phyloP scores from a whole-genome alignment of 257 asterid genomes.

The Penstemon davidsonii region DNA sequence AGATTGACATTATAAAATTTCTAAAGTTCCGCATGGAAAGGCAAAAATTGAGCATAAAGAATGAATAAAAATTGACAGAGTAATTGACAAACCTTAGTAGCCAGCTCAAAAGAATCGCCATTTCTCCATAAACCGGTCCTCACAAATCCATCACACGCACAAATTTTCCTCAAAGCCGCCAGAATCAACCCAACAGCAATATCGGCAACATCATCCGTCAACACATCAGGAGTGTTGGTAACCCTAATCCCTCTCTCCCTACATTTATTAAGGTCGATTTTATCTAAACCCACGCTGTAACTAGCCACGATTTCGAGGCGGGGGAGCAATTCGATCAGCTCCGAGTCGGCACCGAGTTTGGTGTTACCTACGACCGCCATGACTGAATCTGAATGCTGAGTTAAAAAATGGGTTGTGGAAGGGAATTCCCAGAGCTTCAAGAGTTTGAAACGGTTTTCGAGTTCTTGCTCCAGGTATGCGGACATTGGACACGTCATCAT shows the following conservation, averaged over 20 bases:
- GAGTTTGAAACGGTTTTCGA: slow-evolving; percentile 63
- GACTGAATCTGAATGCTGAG: slow-evolving; percentile 40
- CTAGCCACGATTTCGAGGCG: slow-evolving; percentile 73
- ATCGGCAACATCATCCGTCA: slow-evolving; percentile 80
- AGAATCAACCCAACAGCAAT: slow-evolving; percentile 53
- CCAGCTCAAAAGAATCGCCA: slow-evolving; percentile 39
- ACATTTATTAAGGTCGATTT: slow-evolving; percentile 63
- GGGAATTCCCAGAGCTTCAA: slow-evolving; percentile 50
- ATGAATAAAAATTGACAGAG: not conserved
- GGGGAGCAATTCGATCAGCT: slow-evolving; percentile 52
- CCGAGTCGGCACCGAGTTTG: slow-evolving; percentile 49
- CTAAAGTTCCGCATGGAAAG: too few relatives aligned
- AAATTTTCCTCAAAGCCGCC: slow-evolving; percentile 53
- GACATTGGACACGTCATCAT: slow-evolving; percentile 60
- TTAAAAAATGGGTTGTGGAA: not conserved
- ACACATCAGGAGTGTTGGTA: slow-evolving; percentile 85
- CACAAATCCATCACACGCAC: slow-evolving; percentile 51
- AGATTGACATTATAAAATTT: too few relatives aligned
- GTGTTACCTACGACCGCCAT: slow-evolving; percentile 63
- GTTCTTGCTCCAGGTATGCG: slow-evolving; percentile 60
- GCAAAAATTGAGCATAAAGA: too few relatives aligned
- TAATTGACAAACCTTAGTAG: slow-evolving; percentile 43
- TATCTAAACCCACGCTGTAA: slow-evolving; percentile 76
- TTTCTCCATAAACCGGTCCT: slow-evolving; percentile 53
- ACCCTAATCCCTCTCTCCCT: slow-evolving; percentile 68